phyloP scores from a whole-genome alignment of 805 yeast species.

The Yarrowia keelungensis region DNA sequence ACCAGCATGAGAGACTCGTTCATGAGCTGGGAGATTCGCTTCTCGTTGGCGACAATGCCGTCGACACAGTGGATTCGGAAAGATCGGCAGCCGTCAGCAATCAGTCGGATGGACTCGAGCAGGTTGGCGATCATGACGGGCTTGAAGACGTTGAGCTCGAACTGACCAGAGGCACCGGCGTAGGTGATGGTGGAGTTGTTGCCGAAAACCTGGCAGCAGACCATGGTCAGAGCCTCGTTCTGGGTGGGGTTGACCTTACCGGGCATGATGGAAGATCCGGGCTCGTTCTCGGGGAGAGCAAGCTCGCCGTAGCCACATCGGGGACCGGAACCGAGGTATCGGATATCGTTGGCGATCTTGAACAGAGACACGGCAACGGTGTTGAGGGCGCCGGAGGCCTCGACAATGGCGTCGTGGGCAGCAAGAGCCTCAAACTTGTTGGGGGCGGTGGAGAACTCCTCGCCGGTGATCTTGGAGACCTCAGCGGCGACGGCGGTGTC shows the following conservation, averaged over 20 bases:
- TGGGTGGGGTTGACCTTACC: constrained; percentile 99
- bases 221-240: constrained; percentile 98
- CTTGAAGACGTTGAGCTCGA: constrained; percentile 97
- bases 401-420: constrained; percentile 98
- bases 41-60: constrained; percentile 88
- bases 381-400: constrained; percentile 96
- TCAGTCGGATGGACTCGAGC: constrained; percentile 81
- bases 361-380: constrained; percentile 90
- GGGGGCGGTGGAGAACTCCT: constrained; percentile 92
- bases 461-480: constrained; percentile 85
- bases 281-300: constrained; percentile 95
- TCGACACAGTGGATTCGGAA: constrained; percentile 95
- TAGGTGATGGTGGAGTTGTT: constrained; percentile 93
- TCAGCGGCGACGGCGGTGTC: constrained; percentile 85
- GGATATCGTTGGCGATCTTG: constrained; percentile 97
- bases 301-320: constrained; percentile 99
- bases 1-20: constrained; percentile 98
- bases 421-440: constrained; percentile 99
- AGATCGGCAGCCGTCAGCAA: constrained; percentile 88
- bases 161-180: constrained; percentile 99
- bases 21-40: constrained; percentile 83
- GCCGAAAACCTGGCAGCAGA: constrained; percentile 96
- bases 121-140: constrained; percentile 94
- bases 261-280: constrained; percentile 99
- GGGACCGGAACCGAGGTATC: constrained; percentile 98